Evolutionary conservation across 2,329 filamentous ascomycete species (phyloP), one percentile per base, ranked within the genome.

Genomic region (Ampelomyces quisqualis): DNA sequence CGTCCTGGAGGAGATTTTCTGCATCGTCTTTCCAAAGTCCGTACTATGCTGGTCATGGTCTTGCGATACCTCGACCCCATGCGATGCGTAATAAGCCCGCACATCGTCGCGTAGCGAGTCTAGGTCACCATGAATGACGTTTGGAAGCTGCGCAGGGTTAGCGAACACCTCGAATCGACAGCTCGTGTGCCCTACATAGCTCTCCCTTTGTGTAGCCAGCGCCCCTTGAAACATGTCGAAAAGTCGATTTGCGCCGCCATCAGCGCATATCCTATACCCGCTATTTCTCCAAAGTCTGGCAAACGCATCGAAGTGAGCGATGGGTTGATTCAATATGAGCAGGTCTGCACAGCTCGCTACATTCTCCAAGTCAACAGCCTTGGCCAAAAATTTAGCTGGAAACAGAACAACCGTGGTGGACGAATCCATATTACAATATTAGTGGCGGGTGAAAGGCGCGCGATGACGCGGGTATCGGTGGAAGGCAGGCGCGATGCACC

Each of bases 211-310:
- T 10, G 40, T 24, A 40, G 48, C 47, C 22, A 57, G 38, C 6
- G 49, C 48, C 13, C 56, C 61, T 18, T 57, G 42, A 50, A 76
- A 69, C 50, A 75, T 71, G 51, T 81, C 68, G 51, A 78, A 76
- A 14, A 96, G 77, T 24, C 81, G 78, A 62, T 97, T 95, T 31
- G 90, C 90, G 17, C 90, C 93, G 40, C 90, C 93, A 71, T 98
- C 93, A 19, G 90, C 93, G 43, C 90, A 95, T 38, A 97, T 76
- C 17, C 79, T 80, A 47, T 84, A 77, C 15, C 71, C 73, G 37
- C 86, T 84, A 47, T 75, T 71, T 18, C 60, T 58, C 70, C 74
- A 76, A 9, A 78, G 60, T 8, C 67, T 64, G 20, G 65, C 57
- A 47, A 78, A 71, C 9, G 70, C 73, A 64, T 77, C 76, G 73